A percentile compares a stretch with the other conserved stretches of the same genome.
Conservation (phyloP, 257 asterid genomes). For the Forsythia viridissima region DNA sequence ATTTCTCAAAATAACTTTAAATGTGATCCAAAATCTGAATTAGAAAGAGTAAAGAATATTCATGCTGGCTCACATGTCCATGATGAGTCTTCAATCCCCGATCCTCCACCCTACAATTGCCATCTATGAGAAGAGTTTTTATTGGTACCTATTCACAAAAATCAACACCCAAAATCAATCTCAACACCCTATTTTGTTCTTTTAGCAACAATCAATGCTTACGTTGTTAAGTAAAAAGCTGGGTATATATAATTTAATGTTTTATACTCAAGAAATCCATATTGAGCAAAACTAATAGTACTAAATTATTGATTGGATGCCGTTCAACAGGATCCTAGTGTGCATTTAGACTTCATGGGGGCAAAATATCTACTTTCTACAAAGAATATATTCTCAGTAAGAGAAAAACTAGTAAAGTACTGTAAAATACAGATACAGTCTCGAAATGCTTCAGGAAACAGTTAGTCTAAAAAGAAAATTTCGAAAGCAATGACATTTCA, state of each 20-base stretch:
- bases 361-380: not conserved
- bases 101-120: conserved; percentile 94
- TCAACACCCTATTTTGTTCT: conserved; percentile 7
- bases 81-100: conserved; percentile 94
- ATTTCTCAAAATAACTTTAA: not conserved
- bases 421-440: not conserved
- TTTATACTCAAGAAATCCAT: not conserved
- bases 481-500: not conserved
- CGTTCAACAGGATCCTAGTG: not conserved
- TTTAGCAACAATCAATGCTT: not conserved
- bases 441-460: not conserved
- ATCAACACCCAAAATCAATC: conserved; percentile 7
- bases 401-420: too few species aligned
- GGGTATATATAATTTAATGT: not conserved
- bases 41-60: conserved; percentile 11
- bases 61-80: conserved; percentile 72
- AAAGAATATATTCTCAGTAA: not conserved
- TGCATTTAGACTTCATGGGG: conserved; percentile 4
- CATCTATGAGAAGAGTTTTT: conserved; percentile 81
- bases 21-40: conserved; percentile 7
- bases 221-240: not conserved
- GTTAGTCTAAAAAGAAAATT: not conserved
- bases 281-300: not conserved
- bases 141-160: conserved; percentile 59
- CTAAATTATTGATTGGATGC: not conserved